Conservation (phyloP, 305 asterid genomes). For the Fraxinus platypoda region DNA sequence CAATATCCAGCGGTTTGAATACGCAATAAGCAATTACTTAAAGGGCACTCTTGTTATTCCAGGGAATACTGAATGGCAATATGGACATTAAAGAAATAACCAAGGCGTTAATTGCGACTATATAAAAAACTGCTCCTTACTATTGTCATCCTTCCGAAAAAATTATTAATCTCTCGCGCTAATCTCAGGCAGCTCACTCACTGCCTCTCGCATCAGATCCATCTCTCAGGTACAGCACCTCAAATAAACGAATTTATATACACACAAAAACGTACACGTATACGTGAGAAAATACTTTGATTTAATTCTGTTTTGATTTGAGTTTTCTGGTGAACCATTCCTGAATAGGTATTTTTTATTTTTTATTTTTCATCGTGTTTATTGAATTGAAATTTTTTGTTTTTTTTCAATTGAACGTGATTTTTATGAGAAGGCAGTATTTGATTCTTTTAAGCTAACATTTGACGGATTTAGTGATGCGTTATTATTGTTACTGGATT, state of each 20-base stretch:
- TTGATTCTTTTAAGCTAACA: not conserved
- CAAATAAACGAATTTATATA: not conserved
- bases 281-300: not conserved
- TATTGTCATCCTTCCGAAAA: slow-evolving; percentile 24
- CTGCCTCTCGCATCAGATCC: not conserved
- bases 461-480: not conserved
- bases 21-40: not conserved
- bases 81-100: slow-evolving; percentile 7
- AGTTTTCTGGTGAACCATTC: not conserved
- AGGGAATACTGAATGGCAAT: slow-evolving; percentile 15
- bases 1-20: slow-evolving; percentile 28
- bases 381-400: not conserved
- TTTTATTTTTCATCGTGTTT: not conserved
- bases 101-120: slow-evolving; percentile 10
- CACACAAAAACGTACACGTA: not conserved
- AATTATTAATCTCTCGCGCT: slow-evolving; percentile 28
- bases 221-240: not conserved
- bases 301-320: not conserved
- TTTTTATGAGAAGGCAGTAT: not conserved
- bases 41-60: slow-evolving; percentile 28
- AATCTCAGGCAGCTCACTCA: slow-evolving; percentile 30
- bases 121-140: slow-evolving; percentile 34
- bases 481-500: not conserved
- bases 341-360: not conserved
- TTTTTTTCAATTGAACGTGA: not conserved